Conservation (phyloP, 371 early-diverging fungal genomes). For the Mycotypha africana region DNA sequence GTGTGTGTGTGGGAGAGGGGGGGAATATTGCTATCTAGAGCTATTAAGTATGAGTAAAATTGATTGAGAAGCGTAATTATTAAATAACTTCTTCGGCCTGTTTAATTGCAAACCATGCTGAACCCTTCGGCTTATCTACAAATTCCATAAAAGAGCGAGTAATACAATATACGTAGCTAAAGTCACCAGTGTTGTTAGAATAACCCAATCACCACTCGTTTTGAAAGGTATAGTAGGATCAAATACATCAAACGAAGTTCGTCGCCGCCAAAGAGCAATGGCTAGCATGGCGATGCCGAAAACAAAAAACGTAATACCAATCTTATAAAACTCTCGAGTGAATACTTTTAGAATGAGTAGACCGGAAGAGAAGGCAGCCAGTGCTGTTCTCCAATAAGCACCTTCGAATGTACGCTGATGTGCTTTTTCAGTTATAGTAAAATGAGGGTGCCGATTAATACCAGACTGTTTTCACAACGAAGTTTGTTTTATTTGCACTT, state of each 20-base stretch:
- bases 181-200: conserved; percentile 46
- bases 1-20: too few relatives aligned
- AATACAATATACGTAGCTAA: conserved; percentile 43
- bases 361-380: conserved; percentile 66
- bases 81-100: too few relatives aligned
- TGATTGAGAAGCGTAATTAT: too few relatives aligned
- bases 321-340: conserved; percentile 61
- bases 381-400: conserved; percentile 72
- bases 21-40: too few relatives aligned
- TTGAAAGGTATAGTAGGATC: conserved; percentile 38
- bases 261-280: conserved; percentile 56
- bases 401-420: conserved; percentile 76
- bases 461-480: too few relatives aligned
- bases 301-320: conserved; percentile 69
- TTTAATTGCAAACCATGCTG: too few relatives aligned
- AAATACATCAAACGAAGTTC: conserved; percentile 44
- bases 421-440: conserved; percentile 44
- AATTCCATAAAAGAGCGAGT: conserved; percentile 35
- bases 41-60: too few relatives aligned
- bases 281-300: conserved; percentile 63
- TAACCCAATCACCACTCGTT: conserved; percentile 46
- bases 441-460: neutral
- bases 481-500: too few relatives aligned
- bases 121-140: too few relatives aligned
- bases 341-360: conserved; percentile 67